These are phyloP conservation scores for Beta corolliflora DNA, from an alignment of 179 eudicot genomes.

Conservation along the genomic window DNA sequence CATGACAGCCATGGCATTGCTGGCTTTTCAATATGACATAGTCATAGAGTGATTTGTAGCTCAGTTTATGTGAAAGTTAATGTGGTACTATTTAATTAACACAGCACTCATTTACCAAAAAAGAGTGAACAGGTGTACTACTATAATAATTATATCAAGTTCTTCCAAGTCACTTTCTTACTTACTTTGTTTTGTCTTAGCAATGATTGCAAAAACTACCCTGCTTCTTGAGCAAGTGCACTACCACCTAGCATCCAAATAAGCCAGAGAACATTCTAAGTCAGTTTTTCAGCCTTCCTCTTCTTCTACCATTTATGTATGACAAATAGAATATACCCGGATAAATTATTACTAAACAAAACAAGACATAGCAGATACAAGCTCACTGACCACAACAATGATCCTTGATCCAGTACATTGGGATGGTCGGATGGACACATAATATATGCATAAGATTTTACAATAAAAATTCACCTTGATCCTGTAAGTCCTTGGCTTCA, in stretches of 20 bases:
- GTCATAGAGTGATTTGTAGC: too few species aligned
- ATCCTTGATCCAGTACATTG: not conserved
- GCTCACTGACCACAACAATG: not conserved
- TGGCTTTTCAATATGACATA: too few species aligned
- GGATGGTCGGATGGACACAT: not conserved
- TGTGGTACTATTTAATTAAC: not conserved
- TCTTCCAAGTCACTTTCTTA: not conserved
- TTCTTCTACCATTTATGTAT: not conserved
- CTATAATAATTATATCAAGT: not conserved
- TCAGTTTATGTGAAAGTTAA: too few species aligned
- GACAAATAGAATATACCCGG: not conserved
- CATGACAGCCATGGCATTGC: too few species aligned
- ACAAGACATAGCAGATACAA: not conserved
- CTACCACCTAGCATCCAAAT: not conserved
- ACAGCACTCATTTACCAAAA: not conserved
- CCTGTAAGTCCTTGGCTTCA: conserved; percentile 92
- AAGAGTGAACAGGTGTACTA: not conserved
- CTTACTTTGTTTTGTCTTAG: not conserved
- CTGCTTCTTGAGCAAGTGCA: not conserved
- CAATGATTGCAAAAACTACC: not conserved
- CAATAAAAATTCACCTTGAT: conserved; percentile 57
- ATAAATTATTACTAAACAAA: not conserved
- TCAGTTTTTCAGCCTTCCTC: not conserved
- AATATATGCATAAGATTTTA: not conserved
- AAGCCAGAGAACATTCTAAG: not conserved